phyloP scores from a whole-genome alignment of 2,329 filamentous ascomycete species.

The Boeremia lycopersici region DNA sequence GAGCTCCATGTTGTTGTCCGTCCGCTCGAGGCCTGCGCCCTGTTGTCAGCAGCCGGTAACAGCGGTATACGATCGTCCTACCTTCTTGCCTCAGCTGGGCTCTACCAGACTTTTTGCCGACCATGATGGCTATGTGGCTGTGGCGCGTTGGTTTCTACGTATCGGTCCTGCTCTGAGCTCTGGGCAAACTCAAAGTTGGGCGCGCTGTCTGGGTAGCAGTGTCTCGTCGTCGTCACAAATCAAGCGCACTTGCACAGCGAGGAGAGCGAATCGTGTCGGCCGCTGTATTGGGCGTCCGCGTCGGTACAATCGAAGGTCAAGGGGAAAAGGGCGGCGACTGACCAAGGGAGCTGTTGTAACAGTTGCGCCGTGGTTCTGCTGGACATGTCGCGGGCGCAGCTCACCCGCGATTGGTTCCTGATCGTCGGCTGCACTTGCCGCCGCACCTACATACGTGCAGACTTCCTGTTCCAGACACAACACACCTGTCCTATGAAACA shows the following conservation, averaged over 20 bases:
- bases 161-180: neutral
- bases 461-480: neutral
- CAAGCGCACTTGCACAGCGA: neutral
- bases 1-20: conserved; percentile 97
- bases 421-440: neutral
- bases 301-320: neutral
- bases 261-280: neutral
- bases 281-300: neutral
- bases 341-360: neutral
- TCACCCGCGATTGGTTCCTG: conserved; percentile 13
- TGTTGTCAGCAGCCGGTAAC: conserved; percentile 20
- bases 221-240: neutral
- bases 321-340: neutral
- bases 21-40: conserved; percentile 81
- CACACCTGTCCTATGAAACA: too few relatives aligned
- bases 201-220: neutral
- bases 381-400: conserved; percentile 12
- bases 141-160: neutral
- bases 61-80: conserved; percentile 31
- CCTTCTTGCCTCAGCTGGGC: conserved; percentile 66
- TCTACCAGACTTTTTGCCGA: conserved; percentile 69
- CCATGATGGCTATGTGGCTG: conserved; percentile 53
- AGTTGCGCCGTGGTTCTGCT: conserved; percentile 6
- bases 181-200: neutral
- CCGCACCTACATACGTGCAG: neutral